phyloP scores from a whole-genome alignment of 2,329 filamentous ascomycete genomes.

The Fusarium mundagurra region DNA sequence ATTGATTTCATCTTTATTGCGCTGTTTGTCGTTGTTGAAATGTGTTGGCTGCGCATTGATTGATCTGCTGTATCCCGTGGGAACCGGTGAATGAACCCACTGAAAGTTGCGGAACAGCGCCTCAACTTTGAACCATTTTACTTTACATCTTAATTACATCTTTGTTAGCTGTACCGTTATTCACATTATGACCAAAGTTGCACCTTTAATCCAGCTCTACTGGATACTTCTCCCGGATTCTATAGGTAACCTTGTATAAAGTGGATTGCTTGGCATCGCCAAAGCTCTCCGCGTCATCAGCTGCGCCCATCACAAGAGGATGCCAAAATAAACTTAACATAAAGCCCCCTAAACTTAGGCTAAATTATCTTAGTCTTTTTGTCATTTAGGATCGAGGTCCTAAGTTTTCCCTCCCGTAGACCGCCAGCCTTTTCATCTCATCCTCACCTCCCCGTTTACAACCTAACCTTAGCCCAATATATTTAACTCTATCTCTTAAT shows the following conservation, averaged over 20 bases:
- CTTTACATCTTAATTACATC: neutral
- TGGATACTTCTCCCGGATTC: neutral
- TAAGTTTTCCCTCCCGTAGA: neutral
- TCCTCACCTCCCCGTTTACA: neutral
- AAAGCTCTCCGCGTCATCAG: constrained; percentile 26
- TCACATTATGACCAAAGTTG: neutral
- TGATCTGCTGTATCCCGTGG: neutral
- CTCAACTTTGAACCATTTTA: neutral
- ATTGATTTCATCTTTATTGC: neutral
- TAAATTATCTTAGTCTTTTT: neutral
- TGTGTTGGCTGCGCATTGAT: neutral
- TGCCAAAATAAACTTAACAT: rapidly evolving
- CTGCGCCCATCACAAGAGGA: constrained; percentile 2
- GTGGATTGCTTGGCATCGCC: constrained; percentile 21
- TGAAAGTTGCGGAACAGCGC: neutral
- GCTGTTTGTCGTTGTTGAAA: neutral
- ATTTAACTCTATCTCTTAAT: neutral
- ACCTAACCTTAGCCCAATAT: neutral
- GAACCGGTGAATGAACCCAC: neutral
- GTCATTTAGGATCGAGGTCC: rapidly evolving
- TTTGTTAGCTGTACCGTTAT: neutral
- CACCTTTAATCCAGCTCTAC: neutral
- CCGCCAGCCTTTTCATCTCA: neutral
- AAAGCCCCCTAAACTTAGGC: rapidly evolving
- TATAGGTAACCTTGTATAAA: neutral